Conservation (phyloP, 768 basidiomycete species). For the Phylloporus sp. region DNA sequence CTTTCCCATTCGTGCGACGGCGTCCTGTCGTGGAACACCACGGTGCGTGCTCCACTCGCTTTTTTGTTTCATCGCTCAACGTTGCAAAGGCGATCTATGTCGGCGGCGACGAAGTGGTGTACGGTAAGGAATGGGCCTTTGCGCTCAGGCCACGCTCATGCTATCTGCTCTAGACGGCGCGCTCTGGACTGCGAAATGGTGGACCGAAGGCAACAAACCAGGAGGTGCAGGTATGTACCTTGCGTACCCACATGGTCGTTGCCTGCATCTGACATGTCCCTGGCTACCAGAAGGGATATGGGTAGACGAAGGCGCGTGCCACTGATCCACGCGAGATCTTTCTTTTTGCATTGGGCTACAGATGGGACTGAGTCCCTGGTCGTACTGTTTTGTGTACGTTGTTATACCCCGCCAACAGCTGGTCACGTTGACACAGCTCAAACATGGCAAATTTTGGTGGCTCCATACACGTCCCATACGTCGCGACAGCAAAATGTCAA, state of each 20-base stretch:
- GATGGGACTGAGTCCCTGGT: too few species aligned
- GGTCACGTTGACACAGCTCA: not conserved
- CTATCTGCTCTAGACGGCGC: conserved; percentile 32
- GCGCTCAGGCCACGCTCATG: not conserved
- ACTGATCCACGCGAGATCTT: conserved; percentile 2
- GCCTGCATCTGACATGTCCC: not conserved
- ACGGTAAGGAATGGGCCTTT: conserved; percentile 29
- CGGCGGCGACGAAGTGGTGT: conserved; percentile 40
- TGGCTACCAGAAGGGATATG: conserved; percentile 26
- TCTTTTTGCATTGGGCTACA: not conserved
- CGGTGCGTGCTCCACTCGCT: conserved; percentile 28
- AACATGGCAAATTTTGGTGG: not conserved
- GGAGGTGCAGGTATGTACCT: conserved; percentile 21
- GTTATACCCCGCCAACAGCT: not conserved
- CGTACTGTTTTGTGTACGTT: not conserved
- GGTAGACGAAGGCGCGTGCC: conserved; percentile 34
- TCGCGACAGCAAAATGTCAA: too few species aligned
- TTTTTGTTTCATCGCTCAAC: not conserved
- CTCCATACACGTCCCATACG: not conserved
- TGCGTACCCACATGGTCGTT: not conserved
- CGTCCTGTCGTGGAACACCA: conserved; percentile 40
- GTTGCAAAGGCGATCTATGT: conserved; percentile 25
- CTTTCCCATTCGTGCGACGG: conserved; percentile 37
- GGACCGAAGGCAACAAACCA: conserved; percentile 41
- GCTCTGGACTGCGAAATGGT: conserved; percentile 52